A percentile compares a stretch with the other conserved stretches of the same genome.
These are phyloP conservation scores for Gracilaria vermiculophylla DNA, from an alignment of 23 red algal species.

Conservation along the genomic window DNA sequence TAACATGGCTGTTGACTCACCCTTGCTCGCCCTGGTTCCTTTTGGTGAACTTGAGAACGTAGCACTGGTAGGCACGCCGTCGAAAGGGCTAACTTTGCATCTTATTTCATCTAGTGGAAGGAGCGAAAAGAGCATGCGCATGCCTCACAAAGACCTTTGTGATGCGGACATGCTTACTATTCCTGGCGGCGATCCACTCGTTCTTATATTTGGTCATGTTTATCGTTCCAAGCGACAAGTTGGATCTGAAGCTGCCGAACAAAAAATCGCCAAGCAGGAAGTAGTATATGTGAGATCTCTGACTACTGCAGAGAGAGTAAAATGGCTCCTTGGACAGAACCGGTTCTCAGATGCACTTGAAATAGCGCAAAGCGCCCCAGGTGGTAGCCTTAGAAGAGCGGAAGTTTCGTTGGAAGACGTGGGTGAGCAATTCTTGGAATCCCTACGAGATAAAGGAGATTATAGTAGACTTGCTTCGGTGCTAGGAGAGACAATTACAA, in stretches of 20 bases:
- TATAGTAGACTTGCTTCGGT: slow-evolving; percentile 61
- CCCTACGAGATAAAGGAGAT: slow-evolving; percentile 50
- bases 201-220: slow-evolving; percentile 51
- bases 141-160: slow-evolving; percentile 34
- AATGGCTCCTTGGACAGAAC: slow-evolving; percentile 69
- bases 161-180: slow-evolving; percentile 53
- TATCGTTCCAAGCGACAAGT: background rate
- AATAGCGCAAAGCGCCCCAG: slow-evolving; percentile 63
- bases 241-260: background rate
- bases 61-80: slow-evolving; percentile 43
- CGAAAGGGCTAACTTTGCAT: slow-evolving; percentile 24
- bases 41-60: slow-evolving; percentile 50
- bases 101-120: slow-evolving; percentile 15
- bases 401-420: slow-evolving; percentile 75
- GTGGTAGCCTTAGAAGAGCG: slow-evolving; percentile 52
- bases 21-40: slow-evolving; percentile 43
- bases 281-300: slow-evolving; percentile 51
- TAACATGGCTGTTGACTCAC: slow-evolving; percentile 13
- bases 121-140: slow-evolving; percentile 53
- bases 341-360: slow-evolving; percentile 73
- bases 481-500: slow-evolving; percentile 65
- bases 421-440: slow-evolving; percentile 77
- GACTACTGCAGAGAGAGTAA: slow-evolving; percentile 64
- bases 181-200: slow-evolving; percentile 64
- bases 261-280: background rate